phyloP scores from a whole-genome alignment of 768 basidiomycete species.

The Tubosaeta sp. region DNA sequence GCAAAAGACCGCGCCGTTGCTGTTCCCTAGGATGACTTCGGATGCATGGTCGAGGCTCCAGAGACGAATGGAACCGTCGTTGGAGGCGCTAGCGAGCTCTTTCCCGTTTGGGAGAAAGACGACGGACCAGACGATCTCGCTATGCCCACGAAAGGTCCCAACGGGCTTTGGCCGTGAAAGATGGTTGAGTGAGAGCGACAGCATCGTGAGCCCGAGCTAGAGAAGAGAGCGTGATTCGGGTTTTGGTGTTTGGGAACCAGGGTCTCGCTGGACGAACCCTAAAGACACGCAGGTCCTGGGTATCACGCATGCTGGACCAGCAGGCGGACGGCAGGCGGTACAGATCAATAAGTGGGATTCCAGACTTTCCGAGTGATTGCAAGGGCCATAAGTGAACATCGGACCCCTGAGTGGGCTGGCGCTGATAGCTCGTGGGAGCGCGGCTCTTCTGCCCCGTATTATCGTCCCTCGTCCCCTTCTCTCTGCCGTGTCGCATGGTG shows the following conservation, averaged over 20 bases:
- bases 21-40: constrained; percentile 22
- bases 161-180: constrained; percentile 22
- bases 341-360: constrained; percentile 32
- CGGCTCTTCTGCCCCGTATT: constrained; percentile 4
- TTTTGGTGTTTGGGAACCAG: constrained; percentile 18
- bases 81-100: constrained; percentile 25
- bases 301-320: constrained; percentile 29
- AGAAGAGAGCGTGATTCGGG: constrained; percentile 21
- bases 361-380: constrained; percentile 28
- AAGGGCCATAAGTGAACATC: constrained; percentile 17
- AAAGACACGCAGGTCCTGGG: constrained; percentile 27
- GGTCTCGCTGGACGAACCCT: constrained; percentile 28
- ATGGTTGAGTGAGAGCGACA: constrained; percentile 30
- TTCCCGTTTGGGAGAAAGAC: constrained; percentile 26
- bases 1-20: constrained; percentile 23
- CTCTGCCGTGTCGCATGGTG: constrained; percentile 3
- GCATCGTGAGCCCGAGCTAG: constrained; percentile 25
- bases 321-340: constrained; percentile 30
- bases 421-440: constrained; percentile 26
- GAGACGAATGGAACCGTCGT: constrained; percentile 28
- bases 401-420: constrained; percentile 30
- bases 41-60: constrained; percentile 25
- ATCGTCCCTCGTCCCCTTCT: neutral
- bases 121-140: constrained; percentile 27
- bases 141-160: constrained; percentile 21